Evolutionary conservation across 2,329 filamentous ascomycete species (phyloP).

Genomic region (Beauveria scarabaeidicola): DNA sequence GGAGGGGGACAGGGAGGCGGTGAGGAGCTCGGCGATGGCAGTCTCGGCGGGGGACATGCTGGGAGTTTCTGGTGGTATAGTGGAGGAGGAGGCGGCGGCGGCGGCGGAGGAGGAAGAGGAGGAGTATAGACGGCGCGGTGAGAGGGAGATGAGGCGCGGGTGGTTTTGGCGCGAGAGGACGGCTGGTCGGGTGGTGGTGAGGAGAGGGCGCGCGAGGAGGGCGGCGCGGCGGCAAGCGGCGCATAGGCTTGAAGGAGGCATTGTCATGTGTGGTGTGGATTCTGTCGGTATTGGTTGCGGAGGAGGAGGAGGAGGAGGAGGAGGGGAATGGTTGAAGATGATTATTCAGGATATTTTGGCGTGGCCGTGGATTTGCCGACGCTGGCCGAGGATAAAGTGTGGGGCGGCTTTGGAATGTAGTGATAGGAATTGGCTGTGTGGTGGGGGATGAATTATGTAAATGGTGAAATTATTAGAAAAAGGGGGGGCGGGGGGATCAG

Average conservation of each 20-base stretch:
- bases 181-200: neutral
- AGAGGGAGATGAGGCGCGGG: neutral
- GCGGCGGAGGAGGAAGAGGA: neutral
- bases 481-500: no score
- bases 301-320: no score
- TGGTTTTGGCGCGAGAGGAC: neutral
- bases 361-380: conserved; percentile 3
- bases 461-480: no score
- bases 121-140: neutral
- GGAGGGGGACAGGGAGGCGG: conserved; percentile 38
- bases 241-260: neutral
- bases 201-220: neutral
- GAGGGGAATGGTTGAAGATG: neutral
- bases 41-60: conserved; percentile 44
- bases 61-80: neutral
- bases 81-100: neutral
- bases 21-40: conserved; percentile 47
- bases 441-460: no score
- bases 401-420: neutral
- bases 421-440: neutral
- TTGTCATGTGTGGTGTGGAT: neutral
- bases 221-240: neutral
- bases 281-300: neutral
- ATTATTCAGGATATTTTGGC: neutral
- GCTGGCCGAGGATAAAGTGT: neutral